A percentile compares a stretch with the other conserved stretches of the same genome.
Conservation (phyloP, 331 rosid species). For the Quercus phellos region DNA sequence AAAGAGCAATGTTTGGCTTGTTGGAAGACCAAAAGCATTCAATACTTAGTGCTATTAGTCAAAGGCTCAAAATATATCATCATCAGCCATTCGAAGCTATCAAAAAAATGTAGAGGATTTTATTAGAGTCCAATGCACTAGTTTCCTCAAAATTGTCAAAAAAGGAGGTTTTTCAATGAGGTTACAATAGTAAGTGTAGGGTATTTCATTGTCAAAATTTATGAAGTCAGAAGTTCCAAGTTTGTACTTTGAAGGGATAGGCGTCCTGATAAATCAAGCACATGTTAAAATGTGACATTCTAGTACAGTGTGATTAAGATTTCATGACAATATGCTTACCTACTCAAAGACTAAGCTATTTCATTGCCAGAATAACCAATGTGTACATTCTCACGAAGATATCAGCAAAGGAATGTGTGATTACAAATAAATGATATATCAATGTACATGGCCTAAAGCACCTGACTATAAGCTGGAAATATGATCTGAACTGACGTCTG, state of each 20-base stretch:
- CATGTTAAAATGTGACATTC: neutral
- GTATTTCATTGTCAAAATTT: no score
- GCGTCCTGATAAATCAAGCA: neutral
- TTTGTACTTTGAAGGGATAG: no score
- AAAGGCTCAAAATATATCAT: neutral
- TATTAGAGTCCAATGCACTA: neutral
- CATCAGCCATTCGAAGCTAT: neutral
- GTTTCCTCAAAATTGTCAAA: neutral
- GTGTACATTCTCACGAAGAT: constrained; percentile 26
- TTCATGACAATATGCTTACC: neutral
- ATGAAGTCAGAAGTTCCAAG: no score
- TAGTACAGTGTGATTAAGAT: neutral
- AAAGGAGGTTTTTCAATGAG: no score
- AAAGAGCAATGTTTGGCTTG: neutral
- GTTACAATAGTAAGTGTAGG: no score
- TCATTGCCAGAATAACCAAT: constrained; percentile 13
- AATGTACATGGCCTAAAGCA: neutral
- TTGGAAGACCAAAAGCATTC: neutral
- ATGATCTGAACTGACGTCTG: constrained; percentile 70
- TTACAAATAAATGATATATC: constrained; percentile 21
- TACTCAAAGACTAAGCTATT: neutral
- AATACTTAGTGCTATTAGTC: neutral
- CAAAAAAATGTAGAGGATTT: no score
- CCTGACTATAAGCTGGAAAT: constrained; percentile 53
- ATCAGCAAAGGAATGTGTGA: constrained; percentile 17